phyloP scores from a whole-genome alignment of 2,329 filamentous ascomycete species.

The Hirsutella rhossiliensis region DNA sequence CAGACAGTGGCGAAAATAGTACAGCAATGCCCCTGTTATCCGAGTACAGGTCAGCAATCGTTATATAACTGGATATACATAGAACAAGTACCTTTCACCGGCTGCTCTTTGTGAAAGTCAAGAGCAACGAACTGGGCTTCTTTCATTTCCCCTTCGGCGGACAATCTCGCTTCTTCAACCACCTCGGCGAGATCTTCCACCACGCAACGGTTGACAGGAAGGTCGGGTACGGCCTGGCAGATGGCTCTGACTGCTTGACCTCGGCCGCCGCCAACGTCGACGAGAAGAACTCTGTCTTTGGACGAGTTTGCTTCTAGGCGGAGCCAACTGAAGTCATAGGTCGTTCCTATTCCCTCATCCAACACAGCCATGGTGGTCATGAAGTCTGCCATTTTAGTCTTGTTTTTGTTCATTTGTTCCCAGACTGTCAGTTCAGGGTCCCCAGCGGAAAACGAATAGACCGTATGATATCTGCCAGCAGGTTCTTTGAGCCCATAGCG shows the following conservation, averaged over 20 bases:
- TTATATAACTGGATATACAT: too few species aligned
- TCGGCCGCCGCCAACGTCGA: conserved; percentile 8
- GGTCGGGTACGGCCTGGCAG: not conserved
- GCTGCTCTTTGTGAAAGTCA: conserved; percentile 11
- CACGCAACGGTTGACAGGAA: conserved; percentile 4
- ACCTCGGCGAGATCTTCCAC: conserved; percentile 6
- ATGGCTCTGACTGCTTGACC: conserved; percentile 11
- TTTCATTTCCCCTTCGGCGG: conserved; percentile 2
- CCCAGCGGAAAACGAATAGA: conserved; percentile 15
- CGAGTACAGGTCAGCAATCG: not conserved
- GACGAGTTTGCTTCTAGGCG: conserved; percentile 1
- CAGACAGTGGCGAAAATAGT: conserved; percentile 22
- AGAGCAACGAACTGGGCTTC: conserved; percentile 1
- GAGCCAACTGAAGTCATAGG: conserved; percentile 20
- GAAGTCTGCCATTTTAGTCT: conserved; percentile 6
- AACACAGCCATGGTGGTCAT: conserved; percentile 15
- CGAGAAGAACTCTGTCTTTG: conserved; percentile 4
- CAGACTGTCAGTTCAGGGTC: conserved; percentile 17
- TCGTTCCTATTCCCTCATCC: conserved; percentile 10
- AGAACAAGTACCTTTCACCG: conserved; percentile 3
- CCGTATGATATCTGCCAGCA: conserved; percentile 10
- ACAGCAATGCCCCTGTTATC: conserved; percentile 19
- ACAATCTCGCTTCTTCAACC: conserved; percentile 10
- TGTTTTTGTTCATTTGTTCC: conserved; percentile 15
- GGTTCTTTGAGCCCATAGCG: conserved; percentile 19